Conservation (phyloP, 2,329 filamentous ascomycete genomes). For the Penicillium sp. region DNA sequence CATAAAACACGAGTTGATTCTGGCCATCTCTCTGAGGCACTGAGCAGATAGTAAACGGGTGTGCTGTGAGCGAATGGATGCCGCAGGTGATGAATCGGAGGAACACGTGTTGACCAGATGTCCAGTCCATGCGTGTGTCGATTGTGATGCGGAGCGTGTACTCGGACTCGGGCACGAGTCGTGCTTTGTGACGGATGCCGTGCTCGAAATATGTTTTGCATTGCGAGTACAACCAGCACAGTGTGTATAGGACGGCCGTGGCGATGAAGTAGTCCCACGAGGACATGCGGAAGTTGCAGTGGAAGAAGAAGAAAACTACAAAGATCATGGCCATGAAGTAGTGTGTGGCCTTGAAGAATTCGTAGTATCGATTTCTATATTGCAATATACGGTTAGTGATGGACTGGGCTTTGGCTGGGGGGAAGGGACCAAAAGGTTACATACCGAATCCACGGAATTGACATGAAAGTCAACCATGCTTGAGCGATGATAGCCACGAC, state of each 20-base stretch:
- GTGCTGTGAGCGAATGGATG: constrained; percentile 48
- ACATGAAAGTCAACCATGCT: constrained; percentile 54
- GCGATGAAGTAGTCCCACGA: constrained; percentile 66
- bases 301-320: constrained; percentile 61
- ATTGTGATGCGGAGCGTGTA: constrained; percentile 48
- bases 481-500: constrained; percentile 56
- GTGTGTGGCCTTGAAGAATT: constrained; percentile 63
- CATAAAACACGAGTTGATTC: constrained; percentile 55
- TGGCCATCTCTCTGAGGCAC: constrained; percentile 34
- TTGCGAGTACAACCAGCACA: constrained; percentile 50
- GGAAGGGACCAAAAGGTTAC: neutral
- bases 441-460: constrained; percentile 29
- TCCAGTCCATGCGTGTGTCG: constrained; percentile 50
- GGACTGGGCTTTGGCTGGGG: no score
- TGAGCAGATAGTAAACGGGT: constrained; percentile 60
- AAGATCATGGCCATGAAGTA: constrained; percentile 56
- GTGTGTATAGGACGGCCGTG: constrained; percentile 54
- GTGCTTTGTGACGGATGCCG: constrained; percentile 49
- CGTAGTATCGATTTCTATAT: constrained; percentile 56
- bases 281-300: constrained; percentile 58
- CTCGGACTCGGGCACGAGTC: constrained; percentile 43
- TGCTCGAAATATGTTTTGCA: constrained; percentile 53
- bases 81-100: constrained; percentile 51
- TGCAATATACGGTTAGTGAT: neutral
- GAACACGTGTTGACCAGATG: constrained; percentile 58